Evolutionary conservation across 805 yeast genomes (phyloP).

Genomic region (Lipomyces starkeyi): DNA sequence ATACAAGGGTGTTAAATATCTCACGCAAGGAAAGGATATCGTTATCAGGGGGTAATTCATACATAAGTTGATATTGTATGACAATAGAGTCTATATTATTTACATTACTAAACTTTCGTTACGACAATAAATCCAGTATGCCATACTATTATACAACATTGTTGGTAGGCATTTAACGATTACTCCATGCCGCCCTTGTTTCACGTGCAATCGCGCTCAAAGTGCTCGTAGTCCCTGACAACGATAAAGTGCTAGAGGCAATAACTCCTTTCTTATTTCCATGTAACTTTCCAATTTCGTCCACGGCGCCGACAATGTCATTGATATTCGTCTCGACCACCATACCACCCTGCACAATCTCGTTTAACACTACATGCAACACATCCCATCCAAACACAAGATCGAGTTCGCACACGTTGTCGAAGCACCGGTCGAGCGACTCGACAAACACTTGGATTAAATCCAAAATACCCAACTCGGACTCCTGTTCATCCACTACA

Average conservation of each 20-base stretch:
- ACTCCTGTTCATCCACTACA: slow-evolving; percentile 93
- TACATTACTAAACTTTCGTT: slow-evolving; percentile 4
- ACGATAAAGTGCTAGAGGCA: slow-evolving; percentile 31
- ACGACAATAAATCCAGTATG: neutral
- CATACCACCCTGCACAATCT: slow-evolving; percentile 96
- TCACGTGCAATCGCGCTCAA: slow-evolving; percentile 34
- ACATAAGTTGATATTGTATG: slow-evolving; percentile 11
- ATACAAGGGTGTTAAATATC: slow-evolving; percentile 88
- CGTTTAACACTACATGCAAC: slow-evolving; percentile 80
- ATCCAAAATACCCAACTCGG: slow-evolving; percentile 91
- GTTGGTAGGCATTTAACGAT: slow-evolving; percentile 19
- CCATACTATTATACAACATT: neutral
- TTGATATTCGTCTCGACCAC: slow-evolving; percentile 89
- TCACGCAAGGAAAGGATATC: slow-evolving; percentile 66
- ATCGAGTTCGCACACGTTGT: slow-evolving; percentile 93
- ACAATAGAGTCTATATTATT: slow-evolving; percentile 30
- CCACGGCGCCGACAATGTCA: slow-evolving; percentile 70
- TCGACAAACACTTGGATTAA: slow-evolving; percentile 96
- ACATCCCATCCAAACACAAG: slow-evolving; percentile 99
- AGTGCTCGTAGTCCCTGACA: slow-evolving; percentile 33
- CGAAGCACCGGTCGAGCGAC: slow-evolving; percentile 88
- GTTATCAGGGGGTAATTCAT: slow-evolving; percentile 50
- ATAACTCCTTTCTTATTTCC: slow-evolving; percentile 35
- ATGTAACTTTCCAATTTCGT: slow-evolving; percentile 42
- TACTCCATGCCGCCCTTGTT: slow-evolving; percentile 37